These are phyloP conservation scores for Yueomyces sp. DNA, from an alignment of 805 yeast species.

Conservation along the genomic window DNA sequence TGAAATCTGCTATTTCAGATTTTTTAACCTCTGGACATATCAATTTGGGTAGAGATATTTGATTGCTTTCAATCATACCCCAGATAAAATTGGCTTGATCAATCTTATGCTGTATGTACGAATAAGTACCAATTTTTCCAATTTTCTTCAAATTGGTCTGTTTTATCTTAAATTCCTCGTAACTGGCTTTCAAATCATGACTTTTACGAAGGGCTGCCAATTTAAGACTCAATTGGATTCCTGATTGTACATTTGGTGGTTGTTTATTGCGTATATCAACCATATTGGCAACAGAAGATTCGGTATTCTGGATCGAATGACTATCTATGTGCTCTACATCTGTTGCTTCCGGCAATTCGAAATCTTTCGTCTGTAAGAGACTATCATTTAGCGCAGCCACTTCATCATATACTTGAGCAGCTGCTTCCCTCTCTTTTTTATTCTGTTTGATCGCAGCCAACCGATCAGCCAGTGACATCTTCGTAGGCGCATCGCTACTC, in stretches of 20 bases:
- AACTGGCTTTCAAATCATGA: background rate
- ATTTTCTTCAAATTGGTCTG: background rate
- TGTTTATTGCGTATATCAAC: no score
- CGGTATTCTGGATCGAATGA: background rate
- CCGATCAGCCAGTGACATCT: background rate
- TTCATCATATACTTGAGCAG: background rate
- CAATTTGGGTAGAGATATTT: background rate
- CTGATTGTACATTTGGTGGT: background rate
- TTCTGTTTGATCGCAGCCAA: background rate
- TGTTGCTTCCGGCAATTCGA: background rate
- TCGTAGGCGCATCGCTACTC: background rate
- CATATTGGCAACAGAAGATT: background rate
- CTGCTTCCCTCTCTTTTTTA: background rate
- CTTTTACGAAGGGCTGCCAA: background rate
- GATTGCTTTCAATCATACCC: background rate
- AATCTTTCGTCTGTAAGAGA: no score
- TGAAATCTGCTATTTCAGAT: background rate
- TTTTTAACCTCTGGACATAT: background rate
- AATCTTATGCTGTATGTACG: background rate
- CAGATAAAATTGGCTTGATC: background rate
- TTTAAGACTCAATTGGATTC: background rate
- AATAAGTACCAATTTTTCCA: background rate
- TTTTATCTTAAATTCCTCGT: background rate
- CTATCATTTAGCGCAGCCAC: no score
- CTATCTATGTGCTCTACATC: background rate